phyloP scores from a whole-genome alignment of 176 grass and related monocot genomes.

The Themeda triandra region DNA sequence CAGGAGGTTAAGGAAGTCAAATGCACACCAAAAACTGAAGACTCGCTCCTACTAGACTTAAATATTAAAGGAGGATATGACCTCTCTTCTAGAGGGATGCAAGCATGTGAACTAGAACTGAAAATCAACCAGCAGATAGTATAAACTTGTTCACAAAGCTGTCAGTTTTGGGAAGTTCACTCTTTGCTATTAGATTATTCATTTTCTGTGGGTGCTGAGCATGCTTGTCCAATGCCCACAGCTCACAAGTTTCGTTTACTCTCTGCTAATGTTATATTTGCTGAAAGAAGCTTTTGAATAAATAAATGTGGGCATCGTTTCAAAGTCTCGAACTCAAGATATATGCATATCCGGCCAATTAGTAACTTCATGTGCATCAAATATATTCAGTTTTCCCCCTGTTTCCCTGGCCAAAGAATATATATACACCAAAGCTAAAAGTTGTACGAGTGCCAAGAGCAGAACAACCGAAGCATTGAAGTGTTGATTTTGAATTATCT shows the following conservation, averaged over 20 bases:
- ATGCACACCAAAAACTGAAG: conserved; percentile 38
- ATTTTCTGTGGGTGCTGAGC: background rate
- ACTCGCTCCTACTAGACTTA: conserved; percentile 56
- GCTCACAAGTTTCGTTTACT: conserved; percentile 26
- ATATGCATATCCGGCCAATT: background rate
- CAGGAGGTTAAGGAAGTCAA: conserved; percentile 40
- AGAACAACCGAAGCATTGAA: background rate
- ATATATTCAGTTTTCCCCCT: background rate
- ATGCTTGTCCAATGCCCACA: conserved; percentile 17
- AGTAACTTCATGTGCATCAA: background rate
- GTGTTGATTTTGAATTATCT: background rate
- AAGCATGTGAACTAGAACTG: conserved; percentile 45
- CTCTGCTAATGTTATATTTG: conserved; percentile 32
- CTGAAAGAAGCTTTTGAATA: conserved; percentile 28
- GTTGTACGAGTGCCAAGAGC: background rate
- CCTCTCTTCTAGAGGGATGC: conserved; percentile 44
- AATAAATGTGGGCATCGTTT: conserved; percentile 21
- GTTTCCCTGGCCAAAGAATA: background rate
- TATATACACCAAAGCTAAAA: background rate
- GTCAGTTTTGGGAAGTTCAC: conserved; percentile 41
- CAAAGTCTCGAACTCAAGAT: background rate
- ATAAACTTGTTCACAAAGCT: conserved; percentile 29
- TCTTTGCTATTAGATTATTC: conserved; percentile 23
- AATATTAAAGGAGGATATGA: conserved; percentile 83
- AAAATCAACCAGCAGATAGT: conserved; percentile 59